A percentile compares a stretch with the other conserved stretches of the same genome.
Evolutionary conservation across 768 basidiomycete genomes (phyloP).

Genomic region (Kondoa malvinella): DNA sequence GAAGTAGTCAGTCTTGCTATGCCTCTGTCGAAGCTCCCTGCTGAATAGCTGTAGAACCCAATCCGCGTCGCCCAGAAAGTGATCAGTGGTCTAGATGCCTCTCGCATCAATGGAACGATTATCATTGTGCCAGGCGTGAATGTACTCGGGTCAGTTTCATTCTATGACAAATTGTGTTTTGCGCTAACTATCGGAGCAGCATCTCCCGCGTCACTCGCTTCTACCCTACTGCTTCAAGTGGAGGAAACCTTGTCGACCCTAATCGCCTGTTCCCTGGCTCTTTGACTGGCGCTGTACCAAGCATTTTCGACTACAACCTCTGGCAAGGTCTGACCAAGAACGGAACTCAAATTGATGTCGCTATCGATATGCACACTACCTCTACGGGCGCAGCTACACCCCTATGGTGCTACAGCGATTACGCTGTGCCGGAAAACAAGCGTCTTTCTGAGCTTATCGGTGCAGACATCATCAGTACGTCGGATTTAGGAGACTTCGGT

Average conservation of each 20-base stretch:
- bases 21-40: not conserved
- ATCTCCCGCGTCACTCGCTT: too few relatives aligned
- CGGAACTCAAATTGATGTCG: slow-evolving; percentile 1
- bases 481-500: not conserved
- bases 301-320: not conserved
- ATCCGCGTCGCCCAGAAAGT: not conserved
- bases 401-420: not conserved
- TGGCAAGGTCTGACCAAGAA: slow-evolving; percentile 6
- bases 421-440: not conserved
- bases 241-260: not conserved
- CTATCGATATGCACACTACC: slow-evolving; percentile 7
- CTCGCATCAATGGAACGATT: not conserved
- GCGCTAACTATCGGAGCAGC: too few relatives aligned
- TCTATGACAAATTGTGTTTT: too few relatives aligned
- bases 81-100: not conserved
- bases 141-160: not conserved
- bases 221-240: not conserved
- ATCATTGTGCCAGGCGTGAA: not conserved
- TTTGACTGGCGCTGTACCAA: not conserved
- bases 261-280: slow-evolving; percentile 4
- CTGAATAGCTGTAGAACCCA: not conserved
- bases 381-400: not conserved
- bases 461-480: not conserved
- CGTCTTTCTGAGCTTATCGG: slow-evolving; percentile 1
- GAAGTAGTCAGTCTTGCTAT: not conserved